Evolutionary conservation across 768 basidiomycete species (phyloP), one percentile per base, ranked within the genome.

Genomic region (Phylloporus scabripes): DNA sequence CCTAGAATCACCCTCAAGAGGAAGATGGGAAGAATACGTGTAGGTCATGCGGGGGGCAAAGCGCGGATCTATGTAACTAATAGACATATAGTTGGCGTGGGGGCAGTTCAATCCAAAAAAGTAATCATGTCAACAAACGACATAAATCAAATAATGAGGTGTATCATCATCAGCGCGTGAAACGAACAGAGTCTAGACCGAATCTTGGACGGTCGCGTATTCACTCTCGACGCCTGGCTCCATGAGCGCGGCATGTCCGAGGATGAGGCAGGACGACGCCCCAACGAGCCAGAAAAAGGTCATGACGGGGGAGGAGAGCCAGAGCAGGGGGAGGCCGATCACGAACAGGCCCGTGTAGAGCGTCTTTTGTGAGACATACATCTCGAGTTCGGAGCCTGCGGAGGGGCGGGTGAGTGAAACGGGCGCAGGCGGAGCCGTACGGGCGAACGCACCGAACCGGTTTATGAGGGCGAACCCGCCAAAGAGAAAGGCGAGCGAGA

Each of bases 181-280:
- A n/a, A n/a, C n/a, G n/a, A n/a, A n/a, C n/a, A n/a, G n/a, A n/a
- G n/a, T n/a, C n/a, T 70, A 84, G 42, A 86, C 85, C 29, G 64
- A 62, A 41, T 86, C 87, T 66, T 87, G 79, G n/a, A 92, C 85
- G 37, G 72, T 62, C 3, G 86, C 82, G 58, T 96, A 96, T 66
- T 95, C 92, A 71, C 87, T 89, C 71, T 98, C 95, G 46, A 96
- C 80, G 23, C 95, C 95, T 2, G 94, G 95, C 68, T 98, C 95
- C 54, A 97, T 82, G 54, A 97, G 53, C 48, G 78, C 79, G 2
- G 95, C 95, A 62, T 98, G 95, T 9, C 75, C 82, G 53, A 95
- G 73, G 60, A 98, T 89, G 53, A 95, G 72, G 52, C 94, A 75
- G 17, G 80, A 77, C 1, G 90, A 92, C 1, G 88, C 86, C 17